Conservation (phyloP, 345 rosid genomes). For the Populus deltoides region DNA sequence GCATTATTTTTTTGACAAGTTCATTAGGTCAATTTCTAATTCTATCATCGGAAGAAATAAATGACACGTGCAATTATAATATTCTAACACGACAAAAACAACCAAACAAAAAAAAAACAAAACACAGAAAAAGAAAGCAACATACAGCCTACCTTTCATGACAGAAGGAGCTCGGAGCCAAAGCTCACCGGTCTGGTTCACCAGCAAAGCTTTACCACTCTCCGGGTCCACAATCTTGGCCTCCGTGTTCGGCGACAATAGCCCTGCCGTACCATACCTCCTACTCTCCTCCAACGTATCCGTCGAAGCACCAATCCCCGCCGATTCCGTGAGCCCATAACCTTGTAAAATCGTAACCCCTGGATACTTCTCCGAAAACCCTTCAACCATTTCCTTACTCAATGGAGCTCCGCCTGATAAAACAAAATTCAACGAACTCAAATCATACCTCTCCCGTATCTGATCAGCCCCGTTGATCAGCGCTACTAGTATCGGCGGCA, state of each 20-base stretch:
- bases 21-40: background rate
- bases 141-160: slow-evolving; percentile 52
- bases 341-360: slow-evolving; percentile 54
- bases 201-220: slow-evolving; percentile 43
- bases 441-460: slow-evolving; percentile 48
- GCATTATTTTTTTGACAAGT: too few species aligned
- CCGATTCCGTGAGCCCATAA: slow-evolving; percentile 76
- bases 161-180: slow-evolving; percentile 67
- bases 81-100: background rate
- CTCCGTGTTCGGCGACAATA: slow-evolving; percentile 52
- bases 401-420: slow-evolving; percentile 79
- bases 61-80: too few species aligned
- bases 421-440: slow-evolving; percentile 54
- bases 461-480: slow-evolving; percentile 52
- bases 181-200: slow-evolving; percentile 65
- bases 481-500: slow-evolving; percentile 59
- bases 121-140: background rate
- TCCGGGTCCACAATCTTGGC: slow-evolving; percentile 74
- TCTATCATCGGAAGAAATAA: background rate
- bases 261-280: slow-evolving; percentile 69
- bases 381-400: slow-evolving; percentile 68
- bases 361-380: slow-evolving; percentile 58
- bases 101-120: background rate
- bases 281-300: slow-evolving; percentile 68
- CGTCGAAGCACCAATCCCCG: slow-evolving; percentile 60